Evolutionary conservation across 78 protist species (phyloP).

Genomic region (Emiliania huxleyi): DNA sequence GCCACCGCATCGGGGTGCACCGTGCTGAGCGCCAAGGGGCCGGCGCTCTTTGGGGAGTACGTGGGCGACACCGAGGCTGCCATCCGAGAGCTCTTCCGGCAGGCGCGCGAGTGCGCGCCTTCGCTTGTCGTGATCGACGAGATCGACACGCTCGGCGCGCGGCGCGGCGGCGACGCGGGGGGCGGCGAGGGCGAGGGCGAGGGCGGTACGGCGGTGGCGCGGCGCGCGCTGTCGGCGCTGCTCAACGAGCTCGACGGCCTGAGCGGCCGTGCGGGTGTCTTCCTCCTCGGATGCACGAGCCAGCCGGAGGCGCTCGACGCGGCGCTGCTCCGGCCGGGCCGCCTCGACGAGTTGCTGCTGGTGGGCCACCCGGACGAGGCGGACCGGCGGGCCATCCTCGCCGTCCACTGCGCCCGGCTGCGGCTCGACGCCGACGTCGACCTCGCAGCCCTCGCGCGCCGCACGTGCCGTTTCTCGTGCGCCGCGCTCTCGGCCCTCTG

Average conservation of each 20-base stretch:
- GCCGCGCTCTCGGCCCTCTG: slow-evolving; percentile 7
- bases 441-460: not conserved
- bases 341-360: not conserved
- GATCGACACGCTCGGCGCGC: not conserved
- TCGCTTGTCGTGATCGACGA: not conserved
- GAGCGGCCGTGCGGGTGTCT: not conserved
- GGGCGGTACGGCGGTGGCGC: not conserved
- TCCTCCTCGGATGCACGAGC: not conserved
- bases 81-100: slow-evolving; percentile 2
- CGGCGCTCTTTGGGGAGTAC: not conserved
- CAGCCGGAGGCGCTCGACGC: not conserved
- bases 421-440: not conserved
- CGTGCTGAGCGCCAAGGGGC: not conserved
- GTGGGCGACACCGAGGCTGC: not conserved
- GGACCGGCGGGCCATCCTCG: not conserved
- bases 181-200: not conserved
- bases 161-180: not conserved
- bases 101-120: not conserved
- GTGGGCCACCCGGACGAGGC: not conserved
- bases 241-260: slow-evolving; percentile 26
- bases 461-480: not conserved
- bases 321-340: slow-evolving; percentile 1
- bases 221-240: slow-evolving; percentile 4
- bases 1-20: not conserved
- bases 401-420: not conserved